Evolutionary conservation across 75 land plant genomes (phyloP).

Genomic region (Adiantum capillusveneris): DNA sequence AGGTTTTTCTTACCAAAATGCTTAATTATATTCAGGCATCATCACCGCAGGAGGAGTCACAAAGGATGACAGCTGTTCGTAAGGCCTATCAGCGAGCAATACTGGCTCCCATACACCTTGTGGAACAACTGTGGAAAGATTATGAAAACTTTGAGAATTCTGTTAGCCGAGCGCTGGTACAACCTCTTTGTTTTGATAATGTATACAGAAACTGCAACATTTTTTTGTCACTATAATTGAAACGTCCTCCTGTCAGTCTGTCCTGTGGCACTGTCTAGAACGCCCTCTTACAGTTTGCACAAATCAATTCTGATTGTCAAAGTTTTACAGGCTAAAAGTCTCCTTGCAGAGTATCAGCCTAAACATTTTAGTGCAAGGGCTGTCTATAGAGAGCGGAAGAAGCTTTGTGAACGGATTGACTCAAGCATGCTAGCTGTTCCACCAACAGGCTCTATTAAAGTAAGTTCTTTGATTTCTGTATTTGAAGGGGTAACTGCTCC

Average conservation of each 20-base stretch:
- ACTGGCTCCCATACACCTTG: conserved; percentile 80
- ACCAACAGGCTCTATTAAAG: conserved; percentile 86
- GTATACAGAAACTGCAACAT: background rate
- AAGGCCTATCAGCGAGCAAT: conserved; percentile 90
- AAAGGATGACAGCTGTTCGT: conserved; percentile 74
- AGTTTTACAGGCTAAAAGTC: conserved; percentile 82
- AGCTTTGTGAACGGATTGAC: conserved; percentile 91
- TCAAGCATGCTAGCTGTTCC: conserved; percentile 93
- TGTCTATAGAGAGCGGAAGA: conserved; percentile 93
- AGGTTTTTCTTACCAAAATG: no score
- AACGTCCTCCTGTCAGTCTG: no score
- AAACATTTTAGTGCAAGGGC: conserved; percentile 97
- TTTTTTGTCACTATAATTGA: no score
- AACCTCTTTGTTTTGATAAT: background rate
- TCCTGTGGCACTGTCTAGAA: background rate
- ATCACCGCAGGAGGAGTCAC: conserved; percentile 81
- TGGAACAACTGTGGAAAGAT: conserved; percentile 97
- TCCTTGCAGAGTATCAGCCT: conserved; percentile 89
- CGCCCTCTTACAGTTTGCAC: background rate
- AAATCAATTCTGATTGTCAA: background rate
- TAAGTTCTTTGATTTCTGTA: no score
- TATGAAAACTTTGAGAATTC: conserved; percentile 98
- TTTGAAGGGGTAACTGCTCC: no score
- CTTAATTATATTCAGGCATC: conserved; percentile 55
- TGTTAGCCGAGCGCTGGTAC: conserved; percentile 92